Evolutionary conservation across 2,329 filamentous ascomycete species (phyloP).

Genomic region (Phoma sp.): DNA sequence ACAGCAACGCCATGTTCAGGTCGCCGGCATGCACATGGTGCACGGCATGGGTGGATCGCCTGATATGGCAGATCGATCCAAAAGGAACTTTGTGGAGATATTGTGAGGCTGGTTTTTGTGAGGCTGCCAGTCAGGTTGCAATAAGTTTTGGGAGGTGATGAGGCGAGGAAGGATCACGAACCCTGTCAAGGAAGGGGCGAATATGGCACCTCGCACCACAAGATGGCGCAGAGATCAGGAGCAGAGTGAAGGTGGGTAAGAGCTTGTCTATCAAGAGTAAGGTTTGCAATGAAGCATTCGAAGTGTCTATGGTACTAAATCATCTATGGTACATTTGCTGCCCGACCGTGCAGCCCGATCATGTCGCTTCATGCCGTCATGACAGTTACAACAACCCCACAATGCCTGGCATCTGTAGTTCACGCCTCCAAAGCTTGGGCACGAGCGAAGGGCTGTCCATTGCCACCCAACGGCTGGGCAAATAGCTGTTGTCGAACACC

Average conservation of each 20-base stretch:
- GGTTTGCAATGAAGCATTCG: slow-evolving; percentile 22
- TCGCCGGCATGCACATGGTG: slow-evolving; percentile 8
- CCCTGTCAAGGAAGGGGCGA: slow-evolving; percentile 15
- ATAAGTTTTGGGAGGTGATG: not conserved
- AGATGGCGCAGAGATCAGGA: not conserved
- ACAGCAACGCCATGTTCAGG: slow-evolving; percentile 7
- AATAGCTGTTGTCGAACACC: slow-evolving; percentile 16
- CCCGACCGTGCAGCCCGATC: slow-evolving; percentile 31
- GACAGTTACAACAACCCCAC: slow-evolving; percentile 20
- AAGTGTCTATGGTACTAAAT: slow-evolving; percentile 28
- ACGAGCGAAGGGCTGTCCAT: slow-evolving; percentile 16
- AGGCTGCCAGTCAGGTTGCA: slow-evolving; percentile 7
- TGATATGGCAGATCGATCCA: not conserved
- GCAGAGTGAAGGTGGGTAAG: not conserved
- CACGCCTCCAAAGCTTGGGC: slow-evolving; percentile 26
- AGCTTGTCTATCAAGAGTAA: not conserved
- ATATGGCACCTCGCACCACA: not conserved
- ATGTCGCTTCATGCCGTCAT: slow-evolving; percentile 17
- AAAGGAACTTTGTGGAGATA: not conserved
- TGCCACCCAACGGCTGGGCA: slow-evolving; percentile 31
- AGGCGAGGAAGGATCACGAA: slow-evolving; percentile 18
- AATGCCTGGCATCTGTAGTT: slow-evolving; percentile 31
- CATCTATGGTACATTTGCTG: slow-evolving; percentile 33
- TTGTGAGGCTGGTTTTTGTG: slow-evolving; percentile 1
- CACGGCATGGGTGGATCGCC: not conserved